phyloP scores from a whole-genome alignment of 1,139 yeast species.

The Casaregolazyma lundiana region DNA sequence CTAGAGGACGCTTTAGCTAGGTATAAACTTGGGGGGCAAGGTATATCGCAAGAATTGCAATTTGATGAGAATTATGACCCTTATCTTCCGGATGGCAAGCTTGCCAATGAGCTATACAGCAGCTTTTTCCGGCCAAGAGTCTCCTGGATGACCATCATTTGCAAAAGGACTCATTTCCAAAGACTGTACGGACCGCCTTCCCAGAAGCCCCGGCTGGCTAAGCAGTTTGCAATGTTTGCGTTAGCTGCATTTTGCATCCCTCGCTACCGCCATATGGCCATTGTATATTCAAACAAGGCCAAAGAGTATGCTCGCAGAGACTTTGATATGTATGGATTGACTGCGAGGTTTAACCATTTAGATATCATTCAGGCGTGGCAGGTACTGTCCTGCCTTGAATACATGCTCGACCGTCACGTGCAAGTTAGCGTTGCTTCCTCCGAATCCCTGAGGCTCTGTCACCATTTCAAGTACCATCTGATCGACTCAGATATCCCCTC shows the following conservation, averaged over 20 bases:
- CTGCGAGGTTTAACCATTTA: neutral
- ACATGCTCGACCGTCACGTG: neutral
- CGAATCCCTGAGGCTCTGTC: neutral
- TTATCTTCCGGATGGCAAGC: neutral
- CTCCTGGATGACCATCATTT: neutral
- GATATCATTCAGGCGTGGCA: constrained; percentile 3
- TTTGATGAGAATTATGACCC: neutral
- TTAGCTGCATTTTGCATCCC: neutral
- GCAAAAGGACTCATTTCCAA: neutral
- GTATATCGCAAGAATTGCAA: neutral
- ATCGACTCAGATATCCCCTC: neutral
- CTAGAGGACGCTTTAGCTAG: neutral
- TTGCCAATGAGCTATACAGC: neutral
- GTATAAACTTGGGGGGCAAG: neutral
- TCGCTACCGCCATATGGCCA: neutral
- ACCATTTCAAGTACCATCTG: constrained; percentile 1
- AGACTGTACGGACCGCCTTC: neutral
- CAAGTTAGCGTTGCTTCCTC: neutral
- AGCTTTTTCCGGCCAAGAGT: neutral
- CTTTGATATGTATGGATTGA: neutral
- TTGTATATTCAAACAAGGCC: neutral
- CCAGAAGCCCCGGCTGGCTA: neutral
- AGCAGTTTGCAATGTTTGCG: constrained; percentile 2
- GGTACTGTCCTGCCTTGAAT: neutral
- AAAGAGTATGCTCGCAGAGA: neutral